These are phyloP conservation scores for Salix exigua DNA, from an alignment of 345 rosid genomes.

Conservation along the genomic window DNA sequence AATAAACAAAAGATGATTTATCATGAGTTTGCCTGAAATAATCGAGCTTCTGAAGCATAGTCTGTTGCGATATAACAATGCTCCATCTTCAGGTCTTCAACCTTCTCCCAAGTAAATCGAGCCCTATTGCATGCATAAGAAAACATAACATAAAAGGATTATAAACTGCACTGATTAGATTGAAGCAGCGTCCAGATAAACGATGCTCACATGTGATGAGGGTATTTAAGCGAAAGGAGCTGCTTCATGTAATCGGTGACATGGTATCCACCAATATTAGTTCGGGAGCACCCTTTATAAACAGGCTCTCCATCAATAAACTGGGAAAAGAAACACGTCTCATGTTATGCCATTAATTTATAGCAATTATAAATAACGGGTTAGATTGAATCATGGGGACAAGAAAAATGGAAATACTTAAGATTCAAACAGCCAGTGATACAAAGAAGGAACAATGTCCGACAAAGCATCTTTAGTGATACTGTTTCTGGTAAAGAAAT, in stretches of 20 bases:
- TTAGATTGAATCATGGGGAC: not conserved
- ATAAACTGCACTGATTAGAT: slow-evolving; percentile 4
- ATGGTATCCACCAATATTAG: slow-evolving; percentile 89
- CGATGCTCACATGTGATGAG: slow-evolving; percentile 72
- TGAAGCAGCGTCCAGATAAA: slow-evolving; percentile 5
- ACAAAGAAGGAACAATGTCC: not conserved
- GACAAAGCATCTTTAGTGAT: not conserved
- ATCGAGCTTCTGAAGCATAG: slow-evolving; percentile 63
- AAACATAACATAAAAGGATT: slow-evolving; percentile 2
- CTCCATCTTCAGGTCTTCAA: slow-evolving; percentile 94
- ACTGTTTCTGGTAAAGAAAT: not conserved
- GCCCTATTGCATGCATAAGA: slow-evolving; percentile 41
- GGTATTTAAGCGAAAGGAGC: slow-evolving; percentile 87
- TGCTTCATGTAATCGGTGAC: slow-evolving; percentile 88
- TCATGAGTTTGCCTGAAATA: slow-evolving; percentile 54
- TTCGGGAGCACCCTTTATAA: slow-evolving; percentile 73
- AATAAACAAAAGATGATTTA: slow-evolving; percentile 9
- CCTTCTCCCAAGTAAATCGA: slow-evolving; percentile 86
- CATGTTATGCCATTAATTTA: not conserved
- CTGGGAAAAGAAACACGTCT: slow-evolving; percentile 36
- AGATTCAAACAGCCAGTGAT: not conserved
- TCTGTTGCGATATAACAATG: slow-evolving; percentile 80
- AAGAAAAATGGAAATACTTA: not conserved
- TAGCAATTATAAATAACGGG: not conserved
- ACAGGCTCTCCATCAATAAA: slow-evolving; percentile 81